Base-by-base conservation (phyloP, 1,284 basidiomycete species). In the Rhodotorula sp. region DNA sequence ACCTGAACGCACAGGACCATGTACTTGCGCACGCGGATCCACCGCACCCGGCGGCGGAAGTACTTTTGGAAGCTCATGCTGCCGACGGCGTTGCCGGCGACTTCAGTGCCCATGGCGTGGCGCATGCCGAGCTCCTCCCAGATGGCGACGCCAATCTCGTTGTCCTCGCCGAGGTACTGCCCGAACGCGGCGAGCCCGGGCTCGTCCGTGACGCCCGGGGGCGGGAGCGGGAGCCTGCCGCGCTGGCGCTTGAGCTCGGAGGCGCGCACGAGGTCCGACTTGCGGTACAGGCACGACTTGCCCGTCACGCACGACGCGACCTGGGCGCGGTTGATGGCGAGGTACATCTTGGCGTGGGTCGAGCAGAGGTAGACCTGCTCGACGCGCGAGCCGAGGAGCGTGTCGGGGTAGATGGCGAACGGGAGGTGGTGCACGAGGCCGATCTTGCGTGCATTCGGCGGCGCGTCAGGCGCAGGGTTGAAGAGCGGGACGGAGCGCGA, bases 281-380 rank as follows among this genome's bases (percentile, higher is more conserved):
- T 90, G 59, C 92, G 89, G 82, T 95, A 99, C 73, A 99, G 82
- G 81, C 94, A 95, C 67, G 93, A 95, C 83, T 99, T 99, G 75
- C 97, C 97, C 76, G 98, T 91, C 19, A 99, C 93, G 81, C 97
- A 99, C 0, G 93, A 96, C 65, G 97, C 97, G 68, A 97, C 83
- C 8, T 89, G 90, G 60, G 91, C 84, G 0, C 79, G 85, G 82
- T 97, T 97, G 81, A 99, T 93, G 14, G 94, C 94, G 65, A 98
- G 86, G 80, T 99, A 99, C 96, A 99, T 99, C 82, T 97, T 98
- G 21, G 96, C 96, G 79, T 99, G 97, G 64, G 93, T 97, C 8
- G 93, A 96, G 80, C 96, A 97, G 62, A 99, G 84, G 80, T 97
- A 99, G 1, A 92, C 93, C 71, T 93, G 90, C 82, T 99, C 97